Base-by-base conservation (phyloP, 2,329 filamentous ascomycete species). In the Penicillium corylophilum region DNA sequence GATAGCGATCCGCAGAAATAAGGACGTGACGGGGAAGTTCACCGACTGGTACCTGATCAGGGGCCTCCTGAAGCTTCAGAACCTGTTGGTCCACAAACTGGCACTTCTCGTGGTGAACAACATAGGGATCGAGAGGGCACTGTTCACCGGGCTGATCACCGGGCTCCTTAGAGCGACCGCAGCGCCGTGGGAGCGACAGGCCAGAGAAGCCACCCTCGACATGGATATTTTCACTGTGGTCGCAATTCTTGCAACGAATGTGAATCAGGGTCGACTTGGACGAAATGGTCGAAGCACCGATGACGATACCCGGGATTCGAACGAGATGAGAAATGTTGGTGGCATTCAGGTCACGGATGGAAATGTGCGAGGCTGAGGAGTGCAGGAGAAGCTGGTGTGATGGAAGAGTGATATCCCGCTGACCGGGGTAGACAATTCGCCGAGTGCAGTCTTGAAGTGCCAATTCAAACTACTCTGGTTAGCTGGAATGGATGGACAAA, bases 81-180 rank as follows among this genome's bases (percentile, higher is more conserved):
- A 99, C 90, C 72, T 99, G 94, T 73, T 99, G 94, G 66, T 99
- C 94, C 64, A 97, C 92, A 69, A 99, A 99, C 57, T 86, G 84
- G 33, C 89, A 96, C 70, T 88, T 91, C 72, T 99, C 94, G 69
- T 99, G 94, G 52, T 94, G 82, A 51, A 99, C 90, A 65, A 94
- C 95, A 74, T 96, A 99, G 15, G 94, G 94, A 65, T 99, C 94
- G 54, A 99, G 76, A 0, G 93, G 92, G 65, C 94, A 99, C 63
- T 87, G 85, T 33, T 89, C 84, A 1, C 82, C 80, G 2, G 79
- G 76, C 40, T 95, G 89, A 45, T 86, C 86, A 13, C 82, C 80
- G 9, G 81, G 76, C 13, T 70, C 62, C 57, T 83, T 82, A 57
- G 75, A 70, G 46, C 89, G 82, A 16, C 79, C 84, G 69, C 94